Base-by-base conservation (phyloP, 1,284 basidiomycete species). In the Uromyces viciae-fabae region DNA sequence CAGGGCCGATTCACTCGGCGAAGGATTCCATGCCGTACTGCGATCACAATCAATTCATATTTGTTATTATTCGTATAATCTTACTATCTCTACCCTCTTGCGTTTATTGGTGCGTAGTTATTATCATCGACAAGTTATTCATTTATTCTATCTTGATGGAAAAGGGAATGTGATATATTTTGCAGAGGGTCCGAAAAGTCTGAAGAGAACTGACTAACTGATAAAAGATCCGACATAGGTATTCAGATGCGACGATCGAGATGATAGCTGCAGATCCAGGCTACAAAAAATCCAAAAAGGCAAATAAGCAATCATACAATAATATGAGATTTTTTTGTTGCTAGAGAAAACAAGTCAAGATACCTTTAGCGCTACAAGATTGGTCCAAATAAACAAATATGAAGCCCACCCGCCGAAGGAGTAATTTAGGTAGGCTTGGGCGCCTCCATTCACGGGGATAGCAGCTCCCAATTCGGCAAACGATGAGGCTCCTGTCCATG, bases 391-490 rank as follows among this genome's bases (percentile, higher is more conserved):
- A 81, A 86, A 87, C 14, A 86, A 83, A 92, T 87, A 94, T 91
- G 75, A 98, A 89, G 4, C 93, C 93, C 82, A 93, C 91, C 40
- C 93, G 93, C 93, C 93, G 95, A 52, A 94, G 91, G 86, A 92
- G 95, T 9, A 95, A 88, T 85, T 92, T 95, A 98, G 90, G 86
- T 98, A 93, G 22, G 91, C 94, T 56, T 97, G 95, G 19, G 94
- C 91, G 33, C 95, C 95, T 36, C 94, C 95, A 83, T 95, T 88
- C 9, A 88, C 82, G 0, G 88, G 88, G 31, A 89, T 88, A 0
- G 88, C 87, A 49, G 87, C 87, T 0, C 88, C 88, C 3, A 83
- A 52, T 58, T 83, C 84, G 0, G 84, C 83, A 31, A 84, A 84
- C 22, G 77, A 81, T 8, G 80, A 82, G 0, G 84, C 84, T 1